Evolutionary conservation across 768 basidiomycete species (phyloP).

Genomic region (Phaeotremella skinneri): DNA sequence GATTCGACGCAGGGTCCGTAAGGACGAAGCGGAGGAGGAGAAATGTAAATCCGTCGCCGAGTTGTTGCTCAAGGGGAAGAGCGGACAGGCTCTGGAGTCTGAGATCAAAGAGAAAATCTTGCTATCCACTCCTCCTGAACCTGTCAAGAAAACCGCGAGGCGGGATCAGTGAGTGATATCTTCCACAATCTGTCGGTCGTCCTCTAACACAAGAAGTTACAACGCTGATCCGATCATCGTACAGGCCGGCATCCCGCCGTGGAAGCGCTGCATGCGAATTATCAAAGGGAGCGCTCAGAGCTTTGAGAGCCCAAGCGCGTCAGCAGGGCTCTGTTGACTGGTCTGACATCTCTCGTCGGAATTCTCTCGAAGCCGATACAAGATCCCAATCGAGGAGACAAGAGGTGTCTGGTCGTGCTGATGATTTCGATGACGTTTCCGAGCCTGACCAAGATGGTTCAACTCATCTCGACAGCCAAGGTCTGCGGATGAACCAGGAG

Average conservation of each 20-base stretch:
- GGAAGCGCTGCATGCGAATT: constrained; percentile 30
- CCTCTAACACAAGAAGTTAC: background rate
- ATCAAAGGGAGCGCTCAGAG: constrained; percentile 42
- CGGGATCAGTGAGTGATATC: constrained; percentile 10
- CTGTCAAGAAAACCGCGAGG: constrained; percentile 4
- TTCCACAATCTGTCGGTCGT: background rate
- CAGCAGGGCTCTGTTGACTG: constrained; percentile 33
- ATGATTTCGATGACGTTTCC: background rate
- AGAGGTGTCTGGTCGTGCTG: background rate
- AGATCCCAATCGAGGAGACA: background rate
- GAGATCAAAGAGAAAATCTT: constrained; percentile 42
- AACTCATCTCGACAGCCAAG: background rate
- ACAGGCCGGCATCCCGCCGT: background rate
- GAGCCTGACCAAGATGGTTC: background rate
- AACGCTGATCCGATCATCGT: background rate
- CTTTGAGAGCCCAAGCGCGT: constrained; percentile 35
- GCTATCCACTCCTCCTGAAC: background rate
- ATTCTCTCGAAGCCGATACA: constrained; percentile 5
- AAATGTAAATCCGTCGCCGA: constrained; percentile 43
- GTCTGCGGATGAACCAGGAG: constrained; percentile 1
- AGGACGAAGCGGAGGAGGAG: constrained; percentile 48
- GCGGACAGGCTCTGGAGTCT: constrained; percentile 36
- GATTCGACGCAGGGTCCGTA: constrained; percentile 42
- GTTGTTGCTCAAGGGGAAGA: constrained; percentile 43
- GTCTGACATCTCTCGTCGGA: constrained; percentile 24